phyloP scores from a whole-genome alignment of 2,329 filamentous ascomycete genomes.

The Lachnellula arida region DNA sequence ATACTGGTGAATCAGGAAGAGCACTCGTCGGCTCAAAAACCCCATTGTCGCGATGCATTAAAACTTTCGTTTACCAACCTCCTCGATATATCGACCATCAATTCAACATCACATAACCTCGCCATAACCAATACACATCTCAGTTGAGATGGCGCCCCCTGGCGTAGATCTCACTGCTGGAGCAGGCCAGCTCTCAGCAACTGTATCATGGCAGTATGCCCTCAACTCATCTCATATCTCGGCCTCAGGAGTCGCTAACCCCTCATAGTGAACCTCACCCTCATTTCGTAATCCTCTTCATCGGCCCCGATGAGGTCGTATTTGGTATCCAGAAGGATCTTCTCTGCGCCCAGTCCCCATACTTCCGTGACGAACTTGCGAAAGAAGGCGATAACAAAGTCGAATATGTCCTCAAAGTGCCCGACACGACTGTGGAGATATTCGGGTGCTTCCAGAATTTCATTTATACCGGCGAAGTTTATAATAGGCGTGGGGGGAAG shows the following conservation, averaged over 20 bases:
- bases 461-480: conserved; percentile 28
- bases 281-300: conserved; percentile 27
- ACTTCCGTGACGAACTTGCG: conserved; percentile 24
- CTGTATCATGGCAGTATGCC: conserved; percentile 30
- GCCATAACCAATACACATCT: neutral
- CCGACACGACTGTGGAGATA: conserved; percentile 20
- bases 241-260: neutral
- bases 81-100: neutral
- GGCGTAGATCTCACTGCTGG: conserved; percentile 24
- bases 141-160: conserved; percentile 13
- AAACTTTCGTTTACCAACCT: neutral
- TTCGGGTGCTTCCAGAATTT: conserved; percentile 31
- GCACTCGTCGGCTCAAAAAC: no score
- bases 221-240: neutral
- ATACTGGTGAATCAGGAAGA: neutral
- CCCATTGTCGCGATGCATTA: neutral
- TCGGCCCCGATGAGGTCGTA: conserved; percentile 26
- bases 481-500: conserved; percentile 20
- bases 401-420: conserved; percentile 25
- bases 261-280: conserved; percentile 24
- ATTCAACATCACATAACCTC: neutral
- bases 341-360: conserved; percentile 27
- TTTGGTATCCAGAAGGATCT: conserved; percentile 30
- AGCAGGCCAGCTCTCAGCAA: conserved; percentile 14
- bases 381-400: conserved; percentile 15